phyloP scores from a whole-genome alignment of 176 grass and related monocot genomes.

The Dactylis glomerata region DNA sequence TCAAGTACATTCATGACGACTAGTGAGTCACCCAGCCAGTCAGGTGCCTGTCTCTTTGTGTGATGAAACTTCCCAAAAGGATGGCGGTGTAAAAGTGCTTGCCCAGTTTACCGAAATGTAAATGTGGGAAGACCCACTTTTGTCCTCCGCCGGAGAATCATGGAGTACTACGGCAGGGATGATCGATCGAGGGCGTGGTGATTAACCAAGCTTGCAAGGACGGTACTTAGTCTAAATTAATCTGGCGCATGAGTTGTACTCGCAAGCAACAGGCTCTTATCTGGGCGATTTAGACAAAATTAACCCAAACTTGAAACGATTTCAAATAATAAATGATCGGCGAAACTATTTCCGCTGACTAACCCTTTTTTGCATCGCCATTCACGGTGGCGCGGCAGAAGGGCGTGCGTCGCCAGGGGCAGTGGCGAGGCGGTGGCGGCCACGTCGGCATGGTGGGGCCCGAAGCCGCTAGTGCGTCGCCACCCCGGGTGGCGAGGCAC shows the following conservation, averaged over 20 bases:
- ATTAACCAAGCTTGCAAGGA: not conserved
- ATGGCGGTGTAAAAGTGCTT: constrained; percentile 16
- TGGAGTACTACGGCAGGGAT: not conserved
- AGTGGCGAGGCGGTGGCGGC: too few relatives aligned
- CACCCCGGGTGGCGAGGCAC: too few relatives aligned
- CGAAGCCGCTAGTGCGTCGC: too few relatives aligned
- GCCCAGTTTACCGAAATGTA: constrained; percentile 16
- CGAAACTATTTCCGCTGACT: too few relatives aligned
- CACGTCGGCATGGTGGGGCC: too few relatives aligned
- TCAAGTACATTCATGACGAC: constrained; percentile 21
- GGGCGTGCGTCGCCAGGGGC: too few relatives aligned
- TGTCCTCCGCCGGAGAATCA: not conserved
- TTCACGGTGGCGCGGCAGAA: too few relatives aligned
- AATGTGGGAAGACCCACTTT: not conserved
- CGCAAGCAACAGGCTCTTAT: not conserved
- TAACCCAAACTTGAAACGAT: too few relatives aligned
- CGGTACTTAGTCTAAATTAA: not conserved
- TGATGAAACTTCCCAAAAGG: constrained; percentile 45
- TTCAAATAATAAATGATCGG: too few relatives aligned
- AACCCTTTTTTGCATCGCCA: too few relatives aligned
- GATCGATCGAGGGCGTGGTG: not conserved
- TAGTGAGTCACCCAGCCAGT: constrained; percentile 2
- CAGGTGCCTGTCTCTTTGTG: constrained; percentile 25
- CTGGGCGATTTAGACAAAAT: too few relatives aligned
- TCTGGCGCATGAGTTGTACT: not conserved